phyloP scores from a whole-genome alignment of 1,284 basidiomycete species.

The Melampsora americana region DNA sequence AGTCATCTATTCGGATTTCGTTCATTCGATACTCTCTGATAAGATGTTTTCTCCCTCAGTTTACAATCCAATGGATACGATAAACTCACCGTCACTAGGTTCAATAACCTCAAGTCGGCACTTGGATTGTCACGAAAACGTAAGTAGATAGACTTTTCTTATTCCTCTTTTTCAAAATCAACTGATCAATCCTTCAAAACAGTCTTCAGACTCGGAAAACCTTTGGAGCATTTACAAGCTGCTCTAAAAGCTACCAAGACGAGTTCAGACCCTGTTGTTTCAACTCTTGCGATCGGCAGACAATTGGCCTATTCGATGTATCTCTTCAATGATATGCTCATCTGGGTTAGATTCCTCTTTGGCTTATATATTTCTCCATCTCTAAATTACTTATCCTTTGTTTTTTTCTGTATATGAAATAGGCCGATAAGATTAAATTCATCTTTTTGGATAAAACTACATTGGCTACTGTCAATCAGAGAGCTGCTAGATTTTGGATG shows the following conservation, averaged over 20 bases:
- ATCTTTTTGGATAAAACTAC: slow-evolving; percentile 61
- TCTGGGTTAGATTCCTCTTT: slow-evolving; percentile 74
- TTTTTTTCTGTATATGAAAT: slow-evolving; percentile 52
- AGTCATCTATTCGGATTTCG: slow-evolving; percentile 3
- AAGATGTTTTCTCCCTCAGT: slow-evolving; percentile 76
- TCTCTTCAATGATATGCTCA: slow-evolving; percentile 72
- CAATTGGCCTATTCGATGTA: slow-evolving; percentile 91
- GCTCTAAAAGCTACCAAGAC: slow-evolving; percentile 72
- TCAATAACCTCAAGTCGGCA: no score
- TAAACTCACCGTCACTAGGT: slow-evolving; percentile 55
- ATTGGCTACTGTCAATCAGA: slow-evolving; percentile 65
- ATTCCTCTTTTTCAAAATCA: neutral
- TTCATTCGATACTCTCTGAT: slow-evolving; percentile 74
- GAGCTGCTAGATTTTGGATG: slow-evolving; percentile 85
- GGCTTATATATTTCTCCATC: slow-evolving; percentile 2
- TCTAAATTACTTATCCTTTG: slow-evolving; percentile 60
- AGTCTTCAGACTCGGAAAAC: slow-evolving; percentile 93
- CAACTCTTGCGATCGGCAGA: slow-evolving; percentile 70
- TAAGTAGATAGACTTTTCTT: slow-evolving; percentile 47
- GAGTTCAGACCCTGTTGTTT: slow-evolving; percentile 56
- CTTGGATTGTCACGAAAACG: slow-evolving; percentile 56
- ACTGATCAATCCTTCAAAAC: slow-evolving; percentile 40
- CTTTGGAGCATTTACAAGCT: slow-evolving; percentile 88
- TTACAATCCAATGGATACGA: slow-evolving; percentile 54
- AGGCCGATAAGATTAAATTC: slow-evolving; percentile 53